Percentiles rank a stretch among this genome's conserved stretches.
Evolutionary conservation across 441 rosid genomes (phyloP).

Genomic region (Melastoma candidum): DNA sequence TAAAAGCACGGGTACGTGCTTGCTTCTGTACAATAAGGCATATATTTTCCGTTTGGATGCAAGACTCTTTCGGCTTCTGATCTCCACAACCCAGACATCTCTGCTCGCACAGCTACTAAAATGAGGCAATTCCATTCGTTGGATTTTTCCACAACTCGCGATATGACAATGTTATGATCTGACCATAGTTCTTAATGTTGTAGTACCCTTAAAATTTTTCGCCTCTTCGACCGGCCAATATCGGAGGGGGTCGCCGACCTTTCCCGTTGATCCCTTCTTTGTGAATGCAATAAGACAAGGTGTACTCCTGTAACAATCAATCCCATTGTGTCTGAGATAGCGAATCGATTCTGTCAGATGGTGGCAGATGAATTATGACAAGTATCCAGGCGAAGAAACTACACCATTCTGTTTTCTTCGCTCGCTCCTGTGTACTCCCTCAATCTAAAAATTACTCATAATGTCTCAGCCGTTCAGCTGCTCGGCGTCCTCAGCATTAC

Average conservation of each 20-base stretch:
- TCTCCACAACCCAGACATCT: slow-evolving; percentile 62
- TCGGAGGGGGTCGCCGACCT: no score
- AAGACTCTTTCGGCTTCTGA: slow-evolving; percentile 82
- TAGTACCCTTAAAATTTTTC: slow-evolving; percentile 22
- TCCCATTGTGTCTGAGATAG: slow-evolving; percentile 72
- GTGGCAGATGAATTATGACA: slow-evolving; percentile 83
- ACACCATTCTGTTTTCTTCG: slow-evolving; percentile 5
- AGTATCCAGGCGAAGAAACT: slow-evolving; percentile 58
- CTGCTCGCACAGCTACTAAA: slow-evolving; percentile 70
- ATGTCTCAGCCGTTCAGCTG: slow-evolving; percentile 3
- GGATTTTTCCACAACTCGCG: slow-evolving; percentile 89
- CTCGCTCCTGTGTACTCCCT: slow-evolving; percentile 4
- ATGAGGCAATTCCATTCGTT: slow-evolving; percentile 81
- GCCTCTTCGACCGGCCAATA: slow-evolving; percentile 3
- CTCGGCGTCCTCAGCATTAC: no score
- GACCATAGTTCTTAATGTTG: slow-evolving; percentile 52
- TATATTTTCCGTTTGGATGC: slow-evolving; percentile 16
- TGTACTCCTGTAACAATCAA: slow-evolving; percentile 78
- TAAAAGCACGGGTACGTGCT: slow-evolving; percentile 62
- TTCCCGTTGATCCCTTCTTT: no score
- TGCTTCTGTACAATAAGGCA: background rate
- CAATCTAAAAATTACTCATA: background rate
- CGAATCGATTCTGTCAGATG: slow-evolving; percentile 98
- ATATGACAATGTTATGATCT: slow-evolving; percentile 93
- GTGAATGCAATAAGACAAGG: slow-evolving; percentile 58